Evolutionary conservation across 2,329 filamentous ascomycete genomes (phyloP), one percentile per base, ranked within the genome.

Genomic region (Teratosphaeria pseudoeucalypti): DNA sequence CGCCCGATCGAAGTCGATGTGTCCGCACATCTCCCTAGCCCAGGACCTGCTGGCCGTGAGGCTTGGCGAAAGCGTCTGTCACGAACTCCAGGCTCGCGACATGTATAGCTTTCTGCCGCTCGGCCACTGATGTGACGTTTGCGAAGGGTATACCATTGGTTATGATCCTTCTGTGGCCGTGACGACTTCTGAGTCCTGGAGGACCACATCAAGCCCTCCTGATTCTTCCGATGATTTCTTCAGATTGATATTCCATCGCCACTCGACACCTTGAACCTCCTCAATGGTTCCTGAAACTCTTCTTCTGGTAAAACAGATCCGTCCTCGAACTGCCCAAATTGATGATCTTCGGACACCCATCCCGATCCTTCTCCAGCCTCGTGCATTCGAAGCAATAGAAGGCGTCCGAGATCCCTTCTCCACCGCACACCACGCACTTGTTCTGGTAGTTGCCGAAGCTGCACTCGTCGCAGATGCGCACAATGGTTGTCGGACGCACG

Each of bases 351-450:
- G 94, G 94, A 75, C 94, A 99, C 2, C 94, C 94, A 73, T 99
- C 94, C 62, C 94, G 82, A 73, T 99, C 94, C 77, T 97, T 99
- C 75, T 99, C 94, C 16, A 99, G 79, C 7, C 94, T 84, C 61
- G 94, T 99, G 75, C 94, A 99, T 77, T 99, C 94, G 73, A 97
- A 97, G 81, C 94, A 99, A 80, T 99, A 99, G 76, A 97, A 97
- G 56, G 94, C 94, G 74, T 99, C 94, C 37, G 89, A 94, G 74
- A 99, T 99, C 34, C 94, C 94, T 78, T 97, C 94, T 68, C 94
- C 94, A 74, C 94, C 94, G 77, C 94, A 99, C 52, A 99, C 94
- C 67, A 99, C 91, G 74, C 94, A 99, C 77, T 99, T 99, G 81
- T 99, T 99, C 79, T 97, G 94, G 81, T 96, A 99, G 82, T 99